Conservation (phyloP, 768 basidiomycete species). For the Phlegmacium glaucopus region DNA sequence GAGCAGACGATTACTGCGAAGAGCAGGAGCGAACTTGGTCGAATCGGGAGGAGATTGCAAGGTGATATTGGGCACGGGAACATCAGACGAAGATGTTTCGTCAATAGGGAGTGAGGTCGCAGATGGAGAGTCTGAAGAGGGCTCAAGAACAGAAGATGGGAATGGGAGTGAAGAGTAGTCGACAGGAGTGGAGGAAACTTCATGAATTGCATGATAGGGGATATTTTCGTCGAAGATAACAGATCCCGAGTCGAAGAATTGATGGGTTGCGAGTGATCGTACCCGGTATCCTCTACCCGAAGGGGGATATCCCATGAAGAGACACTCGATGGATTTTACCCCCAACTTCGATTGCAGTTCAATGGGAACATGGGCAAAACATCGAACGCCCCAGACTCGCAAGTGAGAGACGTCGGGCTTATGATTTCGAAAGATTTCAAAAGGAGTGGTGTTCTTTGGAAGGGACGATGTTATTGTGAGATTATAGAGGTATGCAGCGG, state of each 20-base stretch:
- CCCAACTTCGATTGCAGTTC: conserved; percentile 10
- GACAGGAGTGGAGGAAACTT: neutral
- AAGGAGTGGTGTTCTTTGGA: conserved; percentile 1
- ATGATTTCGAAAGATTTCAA: neutral
- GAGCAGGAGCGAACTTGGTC: no score
- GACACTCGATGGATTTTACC: conserved; percentile 6
- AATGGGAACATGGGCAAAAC: conserved; percentile 7
- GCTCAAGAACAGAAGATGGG: neutral
- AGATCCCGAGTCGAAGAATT: conserved; percentile 8
- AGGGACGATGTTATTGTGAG: neutral
- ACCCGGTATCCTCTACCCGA: conserved; percentile 5
- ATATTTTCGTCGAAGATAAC: conserved; percentile 15
- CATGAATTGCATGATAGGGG: conserved; percentile 7
- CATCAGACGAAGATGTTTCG: no score
- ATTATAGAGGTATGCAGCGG: neutral
- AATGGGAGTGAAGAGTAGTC: conserved; percentile 9
- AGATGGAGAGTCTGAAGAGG: no score
- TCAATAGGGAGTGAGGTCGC: no score
- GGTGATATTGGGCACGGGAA: no score
- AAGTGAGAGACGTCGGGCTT: conserved; percentile 4
- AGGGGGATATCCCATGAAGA: conserved; percentile 13
- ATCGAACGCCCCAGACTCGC: neutral
- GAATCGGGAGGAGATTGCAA: no score
- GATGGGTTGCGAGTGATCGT: conserved; percentile 3
- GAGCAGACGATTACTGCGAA: neutral